Evolutionary conservation across 106 monocot species (phyloP), one percentile per base, ranked within the genome.

Genomic region (Phalaenopsis aphrodite): DNA sequence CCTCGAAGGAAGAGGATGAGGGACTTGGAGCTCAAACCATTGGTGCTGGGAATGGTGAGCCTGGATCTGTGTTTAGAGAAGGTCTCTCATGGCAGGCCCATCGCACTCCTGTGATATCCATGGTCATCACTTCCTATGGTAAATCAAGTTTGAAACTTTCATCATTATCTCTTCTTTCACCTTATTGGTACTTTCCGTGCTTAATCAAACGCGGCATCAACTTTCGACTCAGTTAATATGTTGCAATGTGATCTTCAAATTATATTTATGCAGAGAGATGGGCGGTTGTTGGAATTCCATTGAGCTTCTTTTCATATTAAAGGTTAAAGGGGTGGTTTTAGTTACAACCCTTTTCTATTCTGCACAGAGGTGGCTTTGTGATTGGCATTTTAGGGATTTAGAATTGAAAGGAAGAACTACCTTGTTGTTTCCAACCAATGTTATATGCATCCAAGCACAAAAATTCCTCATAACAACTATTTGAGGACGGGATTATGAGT

Each of bases 11-110:
- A 42, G 47, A 42, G 57, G 84, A 55, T 24, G 79, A 39, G 4
- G 79, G 12, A 47, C 30, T 11, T 42, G 2, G 42, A 18, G 11
- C 48, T 3, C 24, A 23, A 42, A 76, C 76, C 21, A 46, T 76
- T 48, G 76, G 49, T 49, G 48, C 47, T 49, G 76, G 76, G 21
- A 76, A 10, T 76, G 76, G 76, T 76, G 77, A 23, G 12, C 78
- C 39, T 57, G 83, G 39, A 5, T 38, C 81, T 43, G 7, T 19
- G 14, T 84, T 87, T 57, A 84, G 46, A 39, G 87, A 87, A 36
- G 79, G 75, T 19, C 77, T 84, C 42, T 78, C 84, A 7, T 87
- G 87, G 87, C 84, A 79, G 23, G 84, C 87, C 15, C 87, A 87
- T 61, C 75, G 84, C 15, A 30, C 52, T 71, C 75, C 87, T 5